These are phyloP conservation scores for Ilex aquifolium DNA, from an alignment of 257 asterid genomes.

Conservation along the genomic window DNA sequence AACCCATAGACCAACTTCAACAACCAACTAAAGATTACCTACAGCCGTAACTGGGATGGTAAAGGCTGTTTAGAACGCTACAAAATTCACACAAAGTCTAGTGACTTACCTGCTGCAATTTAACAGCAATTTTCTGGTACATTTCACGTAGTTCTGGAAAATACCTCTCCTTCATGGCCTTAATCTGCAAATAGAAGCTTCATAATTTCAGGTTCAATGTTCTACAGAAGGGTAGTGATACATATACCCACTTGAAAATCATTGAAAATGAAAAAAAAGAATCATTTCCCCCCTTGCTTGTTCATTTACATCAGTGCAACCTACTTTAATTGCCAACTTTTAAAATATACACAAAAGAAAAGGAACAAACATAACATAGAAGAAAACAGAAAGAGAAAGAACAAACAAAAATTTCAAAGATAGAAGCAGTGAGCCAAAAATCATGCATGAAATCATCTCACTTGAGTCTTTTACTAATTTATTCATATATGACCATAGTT, in stretches of 20 bases:
- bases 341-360: background rate
- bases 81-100: background rate
- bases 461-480: too few species aligned
- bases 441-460: too few species aligned
- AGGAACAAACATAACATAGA: background rate
- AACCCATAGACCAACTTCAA: background rate
- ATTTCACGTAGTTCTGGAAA: constrained; percentile 65
- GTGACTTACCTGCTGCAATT: constrained; percentile 68
- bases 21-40: background rate
- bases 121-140: constrained; percentile 64
- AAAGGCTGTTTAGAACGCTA: background rate
- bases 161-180: constrained; percentile 72
- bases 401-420: background rate
- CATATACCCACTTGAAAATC: too few species aligned
- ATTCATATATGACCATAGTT: too few species aligned
- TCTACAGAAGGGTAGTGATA: background rate
- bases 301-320: background rate
- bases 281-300: too few species aligned
- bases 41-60: background rate
- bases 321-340: background rate
- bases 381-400: background rate
- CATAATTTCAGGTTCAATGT: constrained; percentile 8
- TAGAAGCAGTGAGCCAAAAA: too few species aligned
- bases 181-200: constrained; percentile 57
- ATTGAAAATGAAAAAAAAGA: too few species aligned